These are phyloP conservation scores for Annulohypoxylon moriforme DNA, from an alignment of 495 filamentous ascomycete species.

Conservation along the genomic window DNA sequence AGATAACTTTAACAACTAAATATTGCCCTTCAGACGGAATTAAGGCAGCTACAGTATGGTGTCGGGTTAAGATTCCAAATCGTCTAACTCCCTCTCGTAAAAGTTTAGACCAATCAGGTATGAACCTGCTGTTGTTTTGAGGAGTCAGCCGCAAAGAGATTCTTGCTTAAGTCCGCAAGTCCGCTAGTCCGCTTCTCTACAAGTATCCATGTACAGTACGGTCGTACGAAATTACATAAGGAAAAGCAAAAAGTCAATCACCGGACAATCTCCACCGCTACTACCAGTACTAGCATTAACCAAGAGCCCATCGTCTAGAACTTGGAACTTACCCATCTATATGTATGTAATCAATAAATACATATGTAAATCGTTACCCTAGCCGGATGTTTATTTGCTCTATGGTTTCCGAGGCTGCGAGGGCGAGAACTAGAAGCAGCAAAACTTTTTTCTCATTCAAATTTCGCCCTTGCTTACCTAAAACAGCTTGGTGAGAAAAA, in stretches of 20 bases:
- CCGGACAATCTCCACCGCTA: neutral
- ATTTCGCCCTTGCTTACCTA: neutral
- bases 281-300: neutral
- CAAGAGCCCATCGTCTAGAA: neutral
- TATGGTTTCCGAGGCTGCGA: neutral
- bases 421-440: neutral
- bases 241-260: neutral
- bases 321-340: neutral
- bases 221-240: neutral
- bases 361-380: slow-evolving; percentile 9
- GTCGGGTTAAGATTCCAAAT: slow-evolving; percentile 8
- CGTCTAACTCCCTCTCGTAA: neutral
- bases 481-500: neutral
- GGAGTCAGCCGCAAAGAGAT: slow-evolving; percentile 19
- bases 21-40: neutral
- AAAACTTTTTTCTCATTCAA: neutral
- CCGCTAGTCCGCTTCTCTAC: neutral
- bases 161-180: slow-evolving; percentile 1
- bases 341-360: slow-evolving; percentile 3
- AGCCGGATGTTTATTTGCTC: neutral
- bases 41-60: too few species aligned
- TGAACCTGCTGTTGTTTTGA: neutral
- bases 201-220: neutral
- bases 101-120: slow-evolving; percentile 15
- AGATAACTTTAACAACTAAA: neutral